Base-by-base conservation (phyloP, 495 filamentous ascomycete genomes). In the Trichoderma gamsii region DNA sequence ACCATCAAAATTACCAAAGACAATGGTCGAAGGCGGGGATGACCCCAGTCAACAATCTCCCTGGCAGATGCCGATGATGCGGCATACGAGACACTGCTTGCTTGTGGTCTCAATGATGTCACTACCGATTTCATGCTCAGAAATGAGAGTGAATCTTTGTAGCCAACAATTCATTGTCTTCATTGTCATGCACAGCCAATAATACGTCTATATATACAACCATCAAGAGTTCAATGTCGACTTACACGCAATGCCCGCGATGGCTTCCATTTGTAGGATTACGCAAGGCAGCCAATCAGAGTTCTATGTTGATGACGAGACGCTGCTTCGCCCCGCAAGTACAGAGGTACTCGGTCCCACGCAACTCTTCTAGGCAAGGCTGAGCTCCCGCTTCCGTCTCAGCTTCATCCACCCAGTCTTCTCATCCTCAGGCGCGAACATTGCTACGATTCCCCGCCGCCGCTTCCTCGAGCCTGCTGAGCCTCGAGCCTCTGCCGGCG, bases 311-410 rank as follows among this genome's bases (percentile, higher is more conserved):
- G 25, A 25, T 25, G 56, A 61, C 27, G 29, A 7, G 11, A 27
- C 18, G 9, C 11, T 59, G n/a, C 23, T 25, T 12, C 27, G 25
- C 23, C 56, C 56, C 56, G 35, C 56, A 61, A 61, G 13, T 16
- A 13, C 25, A 18, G n/a, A 32, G 56, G 9, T 13, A 35, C 9
- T 61, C 27, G 25, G 12, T 25, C 56, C 51, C 51, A 61, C 56
- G 56, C 56, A 61, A 27, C 56, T 29, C 56, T 32, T 21, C 56
- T 25, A 61, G 35, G 56, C 56, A 32, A 61, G 56, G 56, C 56
- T 61, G 56, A 59, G 51, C 51, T 18, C n/a, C 44, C 11, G 56
- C 25, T 13, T 61, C 13, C 56, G 29, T 61, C 56, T 13, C 16
- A 18, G n/a, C 29, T 61, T 1, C 56, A 32, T 61, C 56, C 56